Evolutionary conservation across 805 yeast genomes (phyloP).

Genomic region (Starmerella sp.): DNA sequence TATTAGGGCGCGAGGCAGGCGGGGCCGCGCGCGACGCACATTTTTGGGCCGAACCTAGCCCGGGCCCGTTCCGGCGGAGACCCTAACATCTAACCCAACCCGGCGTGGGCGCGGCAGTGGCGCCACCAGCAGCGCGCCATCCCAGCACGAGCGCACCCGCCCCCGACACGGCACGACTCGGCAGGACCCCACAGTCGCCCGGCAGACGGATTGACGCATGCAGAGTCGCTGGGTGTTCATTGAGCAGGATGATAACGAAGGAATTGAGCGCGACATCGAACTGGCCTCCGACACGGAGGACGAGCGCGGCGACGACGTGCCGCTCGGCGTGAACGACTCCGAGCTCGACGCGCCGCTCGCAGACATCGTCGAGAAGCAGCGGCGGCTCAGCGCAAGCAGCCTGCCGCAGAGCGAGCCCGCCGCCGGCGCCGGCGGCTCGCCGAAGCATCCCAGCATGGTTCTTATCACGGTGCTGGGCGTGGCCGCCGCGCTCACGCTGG

Average conservation of each 20-base stretch:
- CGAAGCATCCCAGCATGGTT: neutral
- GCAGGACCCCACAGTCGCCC: neutral
- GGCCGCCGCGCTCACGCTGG: slow-evolving; percentile 5
- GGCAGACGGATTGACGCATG: neutral
- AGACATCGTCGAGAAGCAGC: slow-evolving; percentile 19
- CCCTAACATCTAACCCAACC: slow-evolving; percentile 3
- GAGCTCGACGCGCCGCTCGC: slow-evolving; percentile 19
- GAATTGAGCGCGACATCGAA: neutral
- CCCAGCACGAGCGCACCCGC: too few relatives aligned
- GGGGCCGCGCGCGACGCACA: neutral
- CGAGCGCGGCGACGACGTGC: neutral
- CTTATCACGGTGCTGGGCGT: neutral
- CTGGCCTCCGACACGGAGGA: neutral
- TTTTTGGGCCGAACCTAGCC: neutral
- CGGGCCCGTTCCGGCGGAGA: neutral
- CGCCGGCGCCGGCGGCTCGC: neutral
- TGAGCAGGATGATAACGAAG: slow-evolving; percentile 2
- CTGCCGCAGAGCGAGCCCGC: neutral
- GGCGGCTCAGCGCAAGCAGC: slow-evolving; percentile 12
- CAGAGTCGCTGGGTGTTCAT: slow-evolving; percentile 11
- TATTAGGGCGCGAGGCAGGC: neutral
- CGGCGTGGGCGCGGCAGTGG: slow-evolving; percentile 4
- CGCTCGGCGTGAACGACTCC: slow-evolving; percentile 2
- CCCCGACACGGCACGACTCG: too few relatives aligned
- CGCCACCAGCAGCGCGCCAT: slow-evolving; percentile 1